These are phyloP conservation scores for Tetraselmis chui DNA, from an alignment of 139 green algal species.

Conservation along the genomic window DNA sequence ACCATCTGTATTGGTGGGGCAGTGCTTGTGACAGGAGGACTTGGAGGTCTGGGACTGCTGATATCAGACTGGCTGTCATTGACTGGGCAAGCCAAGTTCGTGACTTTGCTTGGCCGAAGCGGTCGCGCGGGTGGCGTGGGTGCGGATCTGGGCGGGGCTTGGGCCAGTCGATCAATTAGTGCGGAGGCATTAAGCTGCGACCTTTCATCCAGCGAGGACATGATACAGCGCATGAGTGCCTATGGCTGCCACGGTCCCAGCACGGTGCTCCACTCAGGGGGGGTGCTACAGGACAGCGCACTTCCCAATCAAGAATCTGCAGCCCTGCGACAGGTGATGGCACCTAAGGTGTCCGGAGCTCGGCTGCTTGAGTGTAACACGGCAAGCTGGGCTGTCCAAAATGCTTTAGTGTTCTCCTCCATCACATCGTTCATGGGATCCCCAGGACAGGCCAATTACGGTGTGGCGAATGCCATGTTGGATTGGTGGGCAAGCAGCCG, in stretches of 20 bases:
- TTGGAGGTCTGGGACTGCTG: conserved; percentile 59
- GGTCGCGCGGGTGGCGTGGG: neutral
- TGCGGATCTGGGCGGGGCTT: neutral
- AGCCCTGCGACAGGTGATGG: conserved; percentile 11
- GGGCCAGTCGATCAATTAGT: neutral
- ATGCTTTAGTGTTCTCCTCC: conserved; percentile 58
- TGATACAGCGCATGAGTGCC: neutral
- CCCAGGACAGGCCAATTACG: conserved; percentile 37
- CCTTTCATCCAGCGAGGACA: neutral
- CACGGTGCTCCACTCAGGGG: conserved; percentile 52
- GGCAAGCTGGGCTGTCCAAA: neutral
- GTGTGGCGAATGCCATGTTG: neutral
- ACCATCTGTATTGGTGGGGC: neutral
- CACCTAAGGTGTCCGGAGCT: conserved; percentile 20
- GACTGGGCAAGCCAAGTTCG: conserved; percentile 28
- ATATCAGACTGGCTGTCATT: conserved; percentile 53
- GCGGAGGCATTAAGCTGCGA: neutral
- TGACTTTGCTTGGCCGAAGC: neutral
- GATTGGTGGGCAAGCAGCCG: neutral
- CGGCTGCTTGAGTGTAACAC: neutral
- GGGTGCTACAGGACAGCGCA: conserved; percentile 47
- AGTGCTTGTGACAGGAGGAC: conserved; percentile 59
- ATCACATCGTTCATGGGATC: conserved; percentile 42
- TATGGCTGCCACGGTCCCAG: neutral
- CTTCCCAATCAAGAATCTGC: conserved; percentile 32